Conservation (phyloP, 257 asterid species). For the Linderniella brevidens region DNA sequence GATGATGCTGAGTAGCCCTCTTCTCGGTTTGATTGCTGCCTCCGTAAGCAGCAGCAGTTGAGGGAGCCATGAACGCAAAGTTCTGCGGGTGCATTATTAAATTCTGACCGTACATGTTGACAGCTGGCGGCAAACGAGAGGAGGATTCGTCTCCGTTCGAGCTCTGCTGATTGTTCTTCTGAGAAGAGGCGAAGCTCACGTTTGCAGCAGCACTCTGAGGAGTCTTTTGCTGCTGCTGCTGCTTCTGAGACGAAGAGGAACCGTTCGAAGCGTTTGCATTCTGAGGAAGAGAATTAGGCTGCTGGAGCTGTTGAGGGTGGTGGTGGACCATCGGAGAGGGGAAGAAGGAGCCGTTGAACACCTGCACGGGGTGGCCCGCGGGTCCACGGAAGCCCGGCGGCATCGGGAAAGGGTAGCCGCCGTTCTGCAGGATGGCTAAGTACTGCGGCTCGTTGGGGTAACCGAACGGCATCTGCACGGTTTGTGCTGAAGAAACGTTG, state of each 20-base stretch:
- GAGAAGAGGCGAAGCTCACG: too few relatives aligned
- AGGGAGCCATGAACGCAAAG: slow-evolving; percentile 44
- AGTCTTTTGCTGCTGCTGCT: too few relatives aligned
- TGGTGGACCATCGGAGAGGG: slow-evolving; percentile 72
- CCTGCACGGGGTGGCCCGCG: slow-evolving; percentile 62
- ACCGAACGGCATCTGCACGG: slow-evolving; percentile 51
- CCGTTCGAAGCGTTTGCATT: too few relatives aligned
- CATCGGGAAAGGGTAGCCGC: slow-evolving; percentile 58
- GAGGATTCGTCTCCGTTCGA: slow-evolving; percentile 58
- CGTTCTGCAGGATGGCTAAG: slow-evolving; percentile 70
- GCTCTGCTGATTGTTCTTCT: slow-evolving; percentile 24
- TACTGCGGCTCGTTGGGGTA: slow-evolving; percentile 75
- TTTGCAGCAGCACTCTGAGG: too few relatives aligned
- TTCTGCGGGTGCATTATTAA: slow-evolving; percentile 54
- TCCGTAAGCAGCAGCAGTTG: slow-evolving; percentile 21
- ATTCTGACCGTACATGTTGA: slow-evolving; percentile 50
- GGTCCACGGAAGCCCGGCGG: slow-evolving; percentile 64
- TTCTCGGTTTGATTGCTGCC: slow-evolving; percentile 36
- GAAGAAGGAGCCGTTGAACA: slow-evolving; percentile 71
- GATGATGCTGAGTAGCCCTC: slow-evolving; percentile 15
- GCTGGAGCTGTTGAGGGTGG: slow-evolving; percentile 31
- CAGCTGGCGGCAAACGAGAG: slow-evolving; percentile 28
- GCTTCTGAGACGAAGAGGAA: too few relatives aligned
- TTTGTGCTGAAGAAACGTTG: too few relatives aligned
- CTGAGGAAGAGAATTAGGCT: too few relatives aligned